These are phyloP conservation scores for Stylonectria norvegica DNA, from an alignment of 2,329 filamentous ascomycete genomes.

Conservation along the genomic window DNA sequence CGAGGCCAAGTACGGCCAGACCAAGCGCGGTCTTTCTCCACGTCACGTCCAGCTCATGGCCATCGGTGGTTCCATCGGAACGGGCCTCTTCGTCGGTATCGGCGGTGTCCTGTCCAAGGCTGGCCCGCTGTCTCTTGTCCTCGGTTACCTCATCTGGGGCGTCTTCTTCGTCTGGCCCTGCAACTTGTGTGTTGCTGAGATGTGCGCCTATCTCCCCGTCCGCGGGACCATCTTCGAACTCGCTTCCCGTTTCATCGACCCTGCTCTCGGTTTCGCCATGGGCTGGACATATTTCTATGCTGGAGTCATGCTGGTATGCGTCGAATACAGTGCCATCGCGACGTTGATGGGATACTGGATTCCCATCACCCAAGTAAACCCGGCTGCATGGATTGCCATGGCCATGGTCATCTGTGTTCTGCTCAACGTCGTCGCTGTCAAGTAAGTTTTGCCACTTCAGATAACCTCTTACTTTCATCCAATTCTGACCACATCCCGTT, in stretches of 20 bases:
- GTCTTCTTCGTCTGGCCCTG: conserved; percentile 43
- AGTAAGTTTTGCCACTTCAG: conserved; percentile 20
- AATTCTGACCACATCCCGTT: too few relatives aligned
- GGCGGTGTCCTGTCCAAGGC: conserved; percentile 40
- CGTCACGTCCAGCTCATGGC: conserved; percentile 50
- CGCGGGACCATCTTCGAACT: conserved; percentile 54
- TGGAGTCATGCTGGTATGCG: conserved; percentile 43
- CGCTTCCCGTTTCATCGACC: conserved; percentile 53
- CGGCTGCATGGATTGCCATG: conserved; percentile 48
- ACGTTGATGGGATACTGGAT: conserved; percentile 45
- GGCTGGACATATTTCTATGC: conserved; percentile 51
- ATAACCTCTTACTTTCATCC: too few relatives aligned
- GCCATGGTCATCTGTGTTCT: conserved; percentile 43
- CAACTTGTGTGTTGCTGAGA: conserved; percentile 51
- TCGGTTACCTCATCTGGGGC: conserved; percentile 45
- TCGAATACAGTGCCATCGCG: conserved; percentile 43
- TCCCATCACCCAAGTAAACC: conserved; percentile 38
- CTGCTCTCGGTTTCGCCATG: conserved; percentile 54
- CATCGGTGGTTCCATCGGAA: conserved; percentile 46
- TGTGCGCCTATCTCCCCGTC: conserved; percentile 54
- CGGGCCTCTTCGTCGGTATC: conserved; percentile 45
- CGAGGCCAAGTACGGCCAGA: conserved; percentile 30
- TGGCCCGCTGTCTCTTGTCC: conserved; percentile 42
- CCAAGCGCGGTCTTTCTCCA: conserved; percentile 33
- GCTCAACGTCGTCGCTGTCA: conserved; percentile 47